Evolutionary conservation across 176 grass and related monocot genomes (phyloP).

Genomic region (Dendrocalamus sinicus): DNA sequence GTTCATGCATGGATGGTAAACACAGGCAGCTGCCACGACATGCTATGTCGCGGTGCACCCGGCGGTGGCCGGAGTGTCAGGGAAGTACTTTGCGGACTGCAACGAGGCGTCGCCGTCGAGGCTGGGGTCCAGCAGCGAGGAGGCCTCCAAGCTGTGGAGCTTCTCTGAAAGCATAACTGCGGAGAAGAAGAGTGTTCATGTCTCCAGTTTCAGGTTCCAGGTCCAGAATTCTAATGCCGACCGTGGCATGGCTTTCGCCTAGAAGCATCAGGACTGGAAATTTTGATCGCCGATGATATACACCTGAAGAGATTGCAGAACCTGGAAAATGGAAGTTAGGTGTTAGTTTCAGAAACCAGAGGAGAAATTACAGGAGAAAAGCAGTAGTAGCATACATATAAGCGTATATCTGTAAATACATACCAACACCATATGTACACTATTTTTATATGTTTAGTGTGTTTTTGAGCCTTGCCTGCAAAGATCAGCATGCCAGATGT

Average conservation of each 20-base stretch:
- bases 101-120: slow-evolving; percentile 83
- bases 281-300: slow-evolving; percentile 29
- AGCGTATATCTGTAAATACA: slow-evolving; percentile 45
- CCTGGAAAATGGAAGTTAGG: not conserved
- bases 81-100: slow-evolving; percentile 93
- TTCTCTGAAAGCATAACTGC: slow-evolving; percentile 64
- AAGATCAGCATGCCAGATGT: slow-evolving; percentile 7
- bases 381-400: slow-evolving; percentile 6
- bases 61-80: slow-evolving; percentile 58
- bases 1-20: no score
- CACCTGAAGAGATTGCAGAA: not conserved
- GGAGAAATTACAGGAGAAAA: slow-evolving; percentile 4
- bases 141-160: slow-evolving; percentile 75
- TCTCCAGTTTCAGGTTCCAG: slow-evolving; percentile 42
- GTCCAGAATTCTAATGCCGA: slow-evolving; percentile 43
- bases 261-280: slow-evolving; percentile 1
- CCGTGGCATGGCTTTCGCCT: slow-evolving; percentile 44
- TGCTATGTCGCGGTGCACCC: slow-evolving; percentile 90
- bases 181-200: slow-evolving; percentile 27
- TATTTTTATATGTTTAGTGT: slow-evolving; percentile 2
- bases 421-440: slow-evolving; percentile 32
- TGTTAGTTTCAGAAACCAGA: slow-evolving; percentile 23
- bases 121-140: slow-evolving; percentile 56
- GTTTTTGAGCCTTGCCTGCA: slow-evolving; percentile 25
- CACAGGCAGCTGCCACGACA: slow-evolving; percentile 78